Conservation (phyloP, 1,284 basidiomycete species). For the Marasmius oreades region DNA sequence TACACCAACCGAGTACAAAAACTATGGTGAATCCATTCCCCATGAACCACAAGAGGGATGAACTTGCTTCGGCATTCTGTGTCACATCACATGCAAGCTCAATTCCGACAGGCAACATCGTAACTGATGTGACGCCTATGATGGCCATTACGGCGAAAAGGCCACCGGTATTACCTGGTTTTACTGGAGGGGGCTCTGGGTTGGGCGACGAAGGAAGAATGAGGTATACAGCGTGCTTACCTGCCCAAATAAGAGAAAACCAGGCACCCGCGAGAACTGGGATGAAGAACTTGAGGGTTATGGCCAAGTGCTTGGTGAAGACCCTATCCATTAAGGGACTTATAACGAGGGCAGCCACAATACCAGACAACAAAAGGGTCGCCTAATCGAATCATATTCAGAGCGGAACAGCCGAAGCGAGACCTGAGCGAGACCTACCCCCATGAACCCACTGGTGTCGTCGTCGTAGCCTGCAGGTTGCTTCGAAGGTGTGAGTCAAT, state of each 20-base stretch:
- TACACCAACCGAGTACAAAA: conserved; percentile 56
- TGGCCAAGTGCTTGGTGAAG: conserved; percentile 64
- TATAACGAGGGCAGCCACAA: conserved; percentile 59
- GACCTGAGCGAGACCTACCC: conserved; percentile 29
- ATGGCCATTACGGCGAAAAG: conserved; percentile 66
- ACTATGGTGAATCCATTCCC: conserved; percentile 62
- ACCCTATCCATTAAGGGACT: conserved; percentile 77
- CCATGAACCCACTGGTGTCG: conserved; percentile 61
- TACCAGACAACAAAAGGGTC: conserved; percentile 61
- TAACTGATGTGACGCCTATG: conserved; percentile 63
- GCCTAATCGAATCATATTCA: conserved; percentile 21
- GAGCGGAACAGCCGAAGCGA: background rate
- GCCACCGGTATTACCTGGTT: conserved; percentile 51
- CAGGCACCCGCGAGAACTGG: conserved; percentile 52
- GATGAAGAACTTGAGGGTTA: conserved; percentile 54
- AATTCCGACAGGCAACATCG: conserved; percentile 70
- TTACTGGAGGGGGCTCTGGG: conserved; percentile 49
- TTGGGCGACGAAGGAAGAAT: too few relatives aligned
- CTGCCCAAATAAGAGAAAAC: conserved; percentile 1
- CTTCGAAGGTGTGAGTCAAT: conserved; percentile 39
- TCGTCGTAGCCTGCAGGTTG: conserved; percentile 70
- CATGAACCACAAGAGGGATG: conserved; percentile 69
- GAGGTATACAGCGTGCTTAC: background rate
- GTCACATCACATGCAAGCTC: conserved; percentile 77
- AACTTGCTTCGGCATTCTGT: conserved; percentile 70